A percentile compares a stretch with the other conserved stretches of the same genome.
Evolutionary conservation across 805 yeast species (phyloP).

Genomic region (Candida insectorum): DNA sequence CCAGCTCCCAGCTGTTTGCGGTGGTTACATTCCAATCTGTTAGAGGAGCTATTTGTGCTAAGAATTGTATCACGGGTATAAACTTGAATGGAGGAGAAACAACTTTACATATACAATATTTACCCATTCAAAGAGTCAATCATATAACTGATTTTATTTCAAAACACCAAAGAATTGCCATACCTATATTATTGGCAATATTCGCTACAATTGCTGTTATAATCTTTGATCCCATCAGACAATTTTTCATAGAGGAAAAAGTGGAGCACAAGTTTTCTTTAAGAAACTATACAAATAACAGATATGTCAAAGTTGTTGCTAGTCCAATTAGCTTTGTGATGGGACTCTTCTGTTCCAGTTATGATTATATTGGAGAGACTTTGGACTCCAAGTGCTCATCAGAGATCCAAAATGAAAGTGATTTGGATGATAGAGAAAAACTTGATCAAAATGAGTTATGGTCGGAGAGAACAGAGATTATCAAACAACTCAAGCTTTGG

Average conservation of each 20-base stretch:
- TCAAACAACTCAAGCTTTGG: constrained; percentile 72
- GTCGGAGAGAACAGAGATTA: constrained; percentile 68
- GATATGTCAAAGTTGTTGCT: constrained; percentile 22
- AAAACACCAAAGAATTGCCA: constrained; percentile 76
- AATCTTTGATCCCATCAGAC: constrained; percentile 90
- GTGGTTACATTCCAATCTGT: constrained; percentile 51
- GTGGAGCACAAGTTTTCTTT: constrained; percentile 59
- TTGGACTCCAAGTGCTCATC: constrained; percentile 10
- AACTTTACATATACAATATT: constrained; percentile 68
- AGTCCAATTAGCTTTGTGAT: constrained; percentile 24
- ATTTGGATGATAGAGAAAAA: constrained; percentile 7
- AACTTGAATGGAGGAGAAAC: constrained; percentile 54
- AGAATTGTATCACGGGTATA: constrained; percentile 86
- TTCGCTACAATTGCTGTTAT: constrained; percentile 79
- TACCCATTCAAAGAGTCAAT: constrained; percentile 51
- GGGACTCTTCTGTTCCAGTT: constrained; percentile 27
- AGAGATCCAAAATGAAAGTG: constrained; percentile 16
- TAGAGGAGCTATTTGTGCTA: constrained; percentile 78
- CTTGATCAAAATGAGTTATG: constrained; percentile 44
- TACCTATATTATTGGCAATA: constrained; percentile 77
- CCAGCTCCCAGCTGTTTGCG: constrained; percentile 41
- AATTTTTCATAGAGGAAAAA: constrained; percentile 70
- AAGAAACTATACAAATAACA: constrained; percentile 40
- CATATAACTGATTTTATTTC: constrained; percentile 54
- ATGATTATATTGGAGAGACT: constrained; percentile 34